phyloP scores from a whole-genome alignment of 2,329 filamentous ascomycete genomes.

The Curvularia hawaiiensis region DNA sequence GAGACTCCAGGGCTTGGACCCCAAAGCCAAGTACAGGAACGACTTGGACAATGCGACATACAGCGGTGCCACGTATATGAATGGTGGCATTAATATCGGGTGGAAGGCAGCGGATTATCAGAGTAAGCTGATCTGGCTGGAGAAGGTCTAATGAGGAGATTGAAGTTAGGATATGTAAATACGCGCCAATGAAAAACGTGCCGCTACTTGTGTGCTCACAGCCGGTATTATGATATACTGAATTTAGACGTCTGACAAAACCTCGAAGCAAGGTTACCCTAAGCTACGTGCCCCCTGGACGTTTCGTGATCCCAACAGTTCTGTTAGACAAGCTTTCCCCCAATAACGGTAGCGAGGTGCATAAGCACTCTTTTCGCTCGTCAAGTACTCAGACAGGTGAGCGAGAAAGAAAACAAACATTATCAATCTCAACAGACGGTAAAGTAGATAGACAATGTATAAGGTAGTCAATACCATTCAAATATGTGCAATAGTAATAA shows the following conservation, averaged over 20 bases:
- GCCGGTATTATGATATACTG: neutral
- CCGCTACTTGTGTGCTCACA: neutral
- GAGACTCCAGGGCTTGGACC: constrained; percentile 62
- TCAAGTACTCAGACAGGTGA: neutral
- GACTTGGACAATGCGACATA: constrained; percentile 59
- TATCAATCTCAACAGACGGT: too few relatives aligned
- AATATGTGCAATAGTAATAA: neutral
- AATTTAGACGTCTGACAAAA: neutral
- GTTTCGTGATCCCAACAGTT: neutral
- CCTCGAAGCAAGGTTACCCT: neutral
- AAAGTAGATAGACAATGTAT: neutral
- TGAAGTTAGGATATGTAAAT: neutral
- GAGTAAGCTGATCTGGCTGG: constrained; percentile 62
- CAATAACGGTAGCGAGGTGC: neutral
- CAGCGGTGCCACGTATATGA: constrained; percentile 67
- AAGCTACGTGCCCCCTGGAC: neutral
- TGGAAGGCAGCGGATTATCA: constrained; percentile 60
- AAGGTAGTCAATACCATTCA: neutral
- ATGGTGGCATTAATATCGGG: constrained; percentile 61
- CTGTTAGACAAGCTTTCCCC: neutral
- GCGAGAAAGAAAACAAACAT: neutral
- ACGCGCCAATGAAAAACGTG: neutral
- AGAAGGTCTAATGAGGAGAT: constrained; percentile 42
- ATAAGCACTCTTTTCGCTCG: neutral
- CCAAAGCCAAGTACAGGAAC: constrained; percentile 57